Conservation (phyloP, 1,284 basidiomycete genomes). For the Caloboletus inedulis region DNA sequence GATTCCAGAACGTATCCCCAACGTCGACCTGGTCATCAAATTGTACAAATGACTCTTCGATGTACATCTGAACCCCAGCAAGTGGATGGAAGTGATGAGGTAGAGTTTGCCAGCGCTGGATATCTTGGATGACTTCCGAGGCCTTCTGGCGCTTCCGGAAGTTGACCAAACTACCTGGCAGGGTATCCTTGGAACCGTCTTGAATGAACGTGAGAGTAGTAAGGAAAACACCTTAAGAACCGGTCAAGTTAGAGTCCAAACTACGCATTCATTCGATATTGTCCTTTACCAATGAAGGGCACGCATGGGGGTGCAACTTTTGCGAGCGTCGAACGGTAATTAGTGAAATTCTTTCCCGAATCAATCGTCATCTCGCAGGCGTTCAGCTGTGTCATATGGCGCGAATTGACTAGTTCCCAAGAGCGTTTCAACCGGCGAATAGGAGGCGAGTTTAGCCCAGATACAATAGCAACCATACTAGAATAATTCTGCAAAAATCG, state of each 20-base stretch:
- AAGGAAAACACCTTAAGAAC: constrained; percentile 82
- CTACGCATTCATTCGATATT: background rate
- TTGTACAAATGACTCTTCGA: constrained; percentile 74
- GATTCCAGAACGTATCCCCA: constrained; percentile 78
- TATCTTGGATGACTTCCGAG: constrained; percentile 93
- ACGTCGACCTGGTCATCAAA: constrained; percentile 61
- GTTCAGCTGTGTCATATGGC: constrained; percentile 65
- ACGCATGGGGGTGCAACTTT: constrained; percentile 92
- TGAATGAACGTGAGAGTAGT: constrained; percentile 97
- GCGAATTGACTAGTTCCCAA: constrained; percentile 86
- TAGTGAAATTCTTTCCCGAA: constrained; percentile 89
- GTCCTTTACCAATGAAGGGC: constrained; percentile 85
- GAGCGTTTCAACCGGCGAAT: constrained; percentile 92
- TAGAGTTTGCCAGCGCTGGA: constrained; percentile 91
- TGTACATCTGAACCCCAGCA: constrained; percentile 66
- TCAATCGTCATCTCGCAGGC: constrained; percentile 83
- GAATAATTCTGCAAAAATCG: constrained; percentile 91
- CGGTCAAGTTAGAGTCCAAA: constrained; percentile 2
- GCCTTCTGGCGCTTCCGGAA: constrained; percentile 94
- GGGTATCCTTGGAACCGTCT: constrained; percentile 92
- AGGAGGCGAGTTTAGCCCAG: constrained; percentile 92
- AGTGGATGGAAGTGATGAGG: constrained; percentile 85
- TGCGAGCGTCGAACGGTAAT: constrained; percentile 85
- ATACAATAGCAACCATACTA: constrained; percentile 93
- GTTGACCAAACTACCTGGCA: constrained; percentile 84